A percentile compares a stretch with the other conserved stretches of the same genome.
Conservation (phyloP, 805 yeast genomes). For the Kodamaea hsintzibuensis region DNA sequence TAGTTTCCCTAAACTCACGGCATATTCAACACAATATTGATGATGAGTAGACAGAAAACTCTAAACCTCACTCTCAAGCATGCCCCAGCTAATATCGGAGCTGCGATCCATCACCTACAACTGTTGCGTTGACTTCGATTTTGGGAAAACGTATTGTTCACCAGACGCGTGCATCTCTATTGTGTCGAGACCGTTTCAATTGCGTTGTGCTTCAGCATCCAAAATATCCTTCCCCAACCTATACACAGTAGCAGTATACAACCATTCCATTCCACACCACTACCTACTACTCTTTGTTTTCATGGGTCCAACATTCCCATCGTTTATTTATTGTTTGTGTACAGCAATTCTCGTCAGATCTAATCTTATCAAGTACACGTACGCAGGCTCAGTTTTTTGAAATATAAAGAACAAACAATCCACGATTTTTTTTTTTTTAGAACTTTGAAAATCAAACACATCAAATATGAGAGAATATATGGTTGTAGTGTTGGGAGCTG, state of each 20-base stretch:
- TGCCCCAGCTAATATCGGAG: neutral
- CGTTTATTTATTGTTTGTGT: conserved; percentile 3
- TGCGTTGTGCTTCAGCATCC: neutral
- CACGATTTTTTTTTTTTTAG: conserved; percentile 9
- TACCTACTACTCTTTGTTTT: neutral
- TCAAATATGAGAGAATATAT: conserved; percentile 61
- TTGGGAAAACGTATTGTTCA: neutral
- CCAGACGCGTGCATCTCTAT: neutral
- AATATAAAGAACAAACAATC: conserved; percentile 7
- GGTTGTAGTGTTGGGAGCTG: conserved; percentile 91
- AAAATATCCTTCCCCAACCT: neutral
- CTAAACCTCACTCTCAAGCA: neutral
- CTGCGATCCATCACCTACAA: neutral
- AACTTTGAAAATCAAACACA: conserved; percentile 5
- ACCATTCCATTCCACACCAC: neutral
- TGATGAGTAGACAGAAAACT: neutral
- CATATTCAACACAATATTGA: neutral
- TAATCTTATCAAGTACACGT: conserved; percentile 4
- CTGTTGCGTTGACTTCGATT: neutral
- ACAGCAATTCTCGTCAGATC: conserved; percentile 4
- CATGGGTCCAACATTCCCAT: conserved; percentile 1
- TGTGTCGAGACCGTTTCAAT: neutral
- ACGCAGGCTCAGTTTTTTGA: neutral
- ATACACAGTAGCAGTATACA: neutral
- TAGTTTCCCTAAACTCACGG: neutral